These are phyloP conservation scores for Papiliotrema flavescens DNA, from an alignment of 1,284 basidiomycete genomes.

Conservation along the genomic window DNA sequence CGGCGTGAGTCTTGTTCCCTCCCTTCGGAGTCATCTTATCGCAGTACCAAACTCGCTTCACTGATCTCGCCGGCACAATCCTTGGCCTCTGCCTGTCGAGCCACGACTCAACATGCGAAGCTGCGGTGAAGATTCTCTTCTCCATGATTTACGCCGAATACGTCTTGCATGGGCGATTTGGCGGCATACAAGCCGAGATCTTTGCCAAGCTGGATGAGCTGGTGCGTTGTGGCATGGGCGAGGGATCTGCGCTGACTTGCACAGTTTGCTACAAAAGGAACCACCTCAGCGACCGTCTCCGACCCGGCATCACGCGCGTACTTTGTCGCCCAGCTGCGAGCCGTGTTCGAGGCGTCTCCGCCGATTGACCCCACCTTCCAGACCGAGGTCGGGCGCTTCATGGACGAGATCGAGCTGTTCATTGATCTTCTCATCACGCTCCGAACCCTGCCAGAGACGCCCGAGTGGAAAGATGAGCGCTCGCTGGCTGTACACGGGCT, in stretches of 20 bases:
- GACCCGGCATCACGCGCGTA: slow-evolving; percentile 84
- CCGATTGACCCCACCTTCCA: slow-evolving; percentile 75
- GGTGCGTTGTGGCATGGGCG: slow-evolving; percentile 16
- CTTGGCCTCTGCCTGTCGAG: slow-evolving; percentile 91
- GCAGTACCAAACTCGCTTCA: slow-evolving; percentile 72
- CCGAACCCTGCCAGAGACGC: slow-evolving; percentile 87
- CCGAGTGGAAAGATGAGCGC: slow-evolving; percentile 88
- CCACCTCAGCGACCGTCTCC: slow-evolving; percentile 64
- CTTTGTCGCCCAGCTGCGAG: slow-evolving; percentile 87
- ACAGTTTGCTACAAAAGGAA: slow-evolving; percentile 26
- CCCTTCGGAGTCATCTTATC: slow-evolving; percentile 5
- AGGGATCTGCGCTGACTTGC: not conserved
- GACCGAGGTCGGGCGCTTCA: slow-evolving; percentile 72
- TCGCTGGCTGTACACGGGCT: slow-evolving; percentile 86
- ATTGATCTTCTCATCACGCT: slow-evolving; percentile 87
- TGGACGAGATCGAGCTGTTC: slow-evolving; percentile 89
- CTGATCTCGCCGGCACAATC: slow-evolving; percentile 82
- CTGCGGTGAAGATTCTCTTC: slow-evolving; percentile 87
- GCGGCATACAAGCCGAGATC: slow-evolving; percentile 88
- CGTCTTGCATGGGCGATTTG: slow-evolving; percentile 72
- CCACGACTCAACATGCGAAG: slow-evolving; percentile 84
- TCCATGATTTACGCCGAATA: slow-evolving; percentile 95
- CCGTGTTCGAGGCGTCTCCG: slow-evolving; percentile 72
- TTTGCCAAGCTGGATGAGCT: slow-evolving; percentile 85
- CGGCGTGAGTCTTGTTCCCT: slow-evolving; percentile 24